Evolutionary conservation across 345 rosid genomes (phyloP), one percentile per base, ranked within the genome.

Genomic region (Hibiscus trionum): DNA sequence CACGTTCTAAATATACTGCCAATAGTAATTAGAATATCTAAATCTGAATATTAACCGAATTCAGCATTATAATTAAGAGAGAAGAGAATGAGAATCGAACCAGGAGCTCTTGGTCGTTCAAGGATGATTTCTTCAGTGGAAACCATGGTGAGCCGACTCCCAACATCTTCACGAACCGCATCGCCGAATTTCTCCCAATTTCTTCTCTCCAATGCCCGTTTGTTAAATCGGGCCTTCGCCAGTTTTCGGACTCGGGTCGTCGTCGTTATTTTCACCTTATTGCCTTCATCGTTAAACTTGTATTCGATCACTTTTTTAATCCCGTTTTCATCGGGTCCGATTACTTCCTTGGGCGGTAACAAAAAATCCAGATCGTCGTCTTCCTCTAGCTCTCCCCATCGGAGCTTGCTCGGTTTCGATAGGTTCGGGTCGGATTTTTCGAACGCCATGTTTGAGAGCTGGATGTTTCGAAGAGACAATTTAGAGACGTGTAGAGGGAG

Each of bases 101-200:
- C 92, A 26, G 72, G 82, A 65, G 81, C 69, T n/a, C 77, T 73
- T 53, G 84, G 84, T 14, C 90, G 82, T 75, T 86, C 90, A 4
- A 88, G 73, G 49, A 82, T 16, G 67, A 89, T 81, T 76, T 86
- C 88, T 29, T 84, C 89, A 0, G 82, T 84, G 29, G 90, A 89
- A 47, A 83, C 84, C 80, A 83, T 75, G 10, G 90, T 83, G 29
- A 85, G 87, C 7, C 78, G 26, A 65, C 75, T 71, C 0, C 86
- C 77, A 1, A 73, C 80, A 15, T 82, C 85, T 65, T 85, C 85
- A 5, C 66, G 72, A 5, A 83, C 80, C 0, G 91, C 87, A 59
- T 85, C 91, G 12, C 89, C 86, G 66, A 89, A 85, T 76, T 78
- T 85, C 1, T 74, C 44, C 90, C 93, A 88, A 74, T 78, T 80